phyloP scores from a whole-genome alignment of 2,329 filamentous ascomycete species.

The Cordyceps sp. region DNA sequence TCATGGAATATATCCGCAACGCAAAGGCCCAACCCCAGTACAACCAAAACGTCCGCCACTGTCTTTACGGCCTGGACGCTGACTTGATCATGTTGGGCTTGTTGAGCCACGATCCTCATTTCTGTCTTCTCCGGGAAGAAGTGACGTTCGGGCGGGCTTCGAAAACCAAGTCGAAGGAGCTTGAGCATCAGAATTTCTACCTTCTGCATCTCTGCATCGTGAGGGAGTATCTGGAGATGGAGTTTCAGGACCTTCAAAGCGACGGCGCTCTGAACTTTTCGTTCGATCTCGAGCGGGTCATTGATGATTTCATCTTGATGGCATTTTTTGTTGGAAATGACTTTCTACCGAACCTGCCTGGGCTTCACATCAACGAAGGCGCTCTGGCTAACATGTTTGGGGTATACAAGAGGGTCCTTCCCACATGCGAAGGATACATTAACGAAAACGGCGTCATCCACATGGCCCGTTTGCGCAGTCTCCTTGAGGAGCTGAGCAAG shows the following conservation, averaged over 20 bases:
- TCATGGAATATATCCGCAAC: slow-evolving; percentile 99
- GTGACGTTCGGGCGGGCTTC: slow-evolving; percentile 87
- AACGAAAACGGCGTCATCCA: slow-evolving; percentile 93
- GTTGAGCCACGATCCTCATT: slow-evolving; percentile 94
- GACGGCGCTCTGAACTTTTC: slow-evolving; percentile 55
- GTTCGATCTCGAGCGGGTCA: slow-evolving; percentile 89
- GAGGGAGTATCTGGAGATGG: slow-evolving; percentile 87
- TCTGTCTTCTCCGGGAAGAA: slow-evolving; percentile 90
- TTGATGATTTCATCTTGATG: slow-evolving; percentile 99
- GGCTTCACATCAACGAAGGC: slow-evolving; percentile 96
- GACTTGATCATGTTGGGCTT: slow-evolving; percentile 98
- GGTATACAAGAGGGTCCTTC: slow-evolving; percentile 82
- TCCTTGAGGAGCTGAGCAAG: slow-evolving; percentile 72
- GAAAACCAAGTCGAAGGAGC: slow-evolving; percentile 80
- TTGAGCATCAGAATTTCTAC: slow-evolving; percentile 98
- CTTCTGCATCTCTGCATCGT: slow-evolving; percentile 95
- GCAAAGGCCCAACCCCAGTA: slow-evolving; percentile 91
- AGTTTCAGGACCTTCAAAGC: slow-evolving; percentile 83
- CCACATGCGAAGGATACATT: slow-evolving; percentile 81
- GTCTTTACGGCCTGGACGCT: slow-evolving; percentile 90
- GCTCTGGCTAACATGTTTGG: slow-evolving; percentile 94
- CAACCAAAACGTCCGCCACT: slow-evolving; percentile 85
- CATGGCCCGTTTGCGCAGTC: slow-evolving; percentile 55
- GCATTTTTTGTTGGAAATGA: slow-evolving; percentile 99
- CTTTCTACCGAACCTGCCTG: slow-evolving; percentile 91